Evolutionary conservation across 2,329 filamentous ascomycete species (phyloP).

Genomic region (Beauveria medogensis): DNA sequence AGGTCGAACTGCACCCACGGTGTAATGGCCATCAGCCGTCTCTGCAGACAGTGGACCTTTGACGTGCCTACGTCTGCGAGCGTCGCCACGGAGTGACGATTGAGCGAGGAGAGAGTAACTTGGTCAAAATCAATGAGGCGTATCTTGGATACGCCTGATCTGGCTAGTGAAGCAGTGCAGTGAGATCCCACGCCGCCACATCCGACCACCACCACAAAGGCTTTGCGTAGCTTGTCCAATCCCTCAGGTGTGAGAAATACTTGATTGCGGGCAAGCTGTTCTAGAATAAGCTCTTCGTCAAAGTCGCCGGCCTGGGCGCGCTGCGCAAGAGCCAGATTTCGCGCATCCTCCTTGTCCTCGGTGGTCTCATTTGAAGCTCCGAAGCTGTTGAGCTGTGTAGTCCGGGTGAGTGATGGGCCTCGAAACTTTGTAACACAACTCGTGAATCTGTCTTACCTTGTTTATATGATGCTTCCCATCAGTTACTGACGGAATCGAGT

Average conservation of each 20-base stretch:
- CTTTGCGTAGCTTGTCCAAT: constrained; percentile 65
- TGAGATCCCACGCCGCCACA: constrained; percentile 94
- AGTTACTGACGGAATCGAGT: constrained; percentile 41
- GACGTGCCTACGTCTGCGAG: constrained; percentile 86
- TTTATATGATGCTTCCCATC: constrained; percentile 16
- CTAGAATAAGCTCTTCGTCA: constrained; percentile 75
- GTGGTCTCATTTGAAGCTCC: constrained; percentile 42
- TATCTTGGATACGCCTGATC: constrained; percentile 81
- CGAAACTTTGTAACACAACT: neutral
- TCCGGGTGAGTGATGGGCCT: constrained; percentile 16
- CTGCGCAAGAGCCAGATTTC: constrained; percentile 49
- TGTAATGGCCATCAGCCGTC: constrained; percentile 73
- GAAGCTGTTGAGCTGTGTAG: constrained; percentile 49
- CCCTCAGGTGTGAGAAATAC: constrained; percentile 84
- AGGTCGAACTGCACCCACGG: constrained; percentile 91
- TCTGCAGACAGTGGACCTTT: constrained; percentile 79
- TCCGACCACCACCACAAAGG: constrained; percentile 85
- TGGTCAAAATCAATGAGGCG: constrained; percentile 96
- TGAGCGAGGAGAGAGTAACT: constrained; percentile 87
- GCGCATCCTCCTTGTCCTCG: constrained; percentile 52
- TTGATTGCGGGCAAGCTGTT: constrained; percentile 87
- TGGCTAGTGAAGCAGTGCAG: constrained; percentile 73
- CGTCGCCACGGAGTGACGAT: constrained; percentile 92
- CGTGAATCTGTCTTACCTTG: constrained; percentile 13
- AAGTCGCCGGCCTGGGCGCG: constrained; percentile 57